These are phyloP conservation scores for Grosmannia penicillata DNA, from an alignment of 2,329 filamentous ascomycete genomes.

Conservation along the genomic window DNA sequence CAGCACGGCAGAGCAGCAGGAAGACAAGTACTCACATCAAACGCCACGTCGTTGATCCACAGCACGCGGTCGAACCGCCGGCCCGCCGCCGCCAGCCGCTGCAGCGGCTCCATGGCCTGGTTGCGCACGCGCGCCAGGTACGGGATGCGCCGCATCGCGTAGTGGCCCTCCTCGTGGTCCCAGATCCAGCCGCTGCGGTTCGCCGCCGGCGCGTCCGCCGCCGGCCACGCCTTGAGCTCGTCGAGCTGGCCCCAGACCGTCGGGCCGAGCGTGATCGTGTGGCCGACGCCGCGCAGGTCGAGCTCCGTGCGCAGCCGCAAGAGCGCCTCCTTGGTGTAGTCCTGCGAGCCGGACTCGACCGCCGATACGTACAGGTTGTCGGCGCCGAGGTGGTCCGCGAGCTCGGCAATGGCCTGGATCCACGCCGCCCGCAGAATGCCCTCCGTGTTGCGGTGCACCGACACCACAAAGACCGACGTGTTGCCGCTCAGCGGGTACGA, in stretches of 20 bases:
- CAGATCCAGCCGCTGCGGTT: slow-evolving; percentile 46
- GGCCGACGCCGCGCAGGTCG: slow-evolving; percentile 31
- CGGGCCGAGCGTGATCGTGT: slow-evolving; percentile 42
- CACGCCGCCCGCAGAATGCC: slow-evolving; percentile 42
- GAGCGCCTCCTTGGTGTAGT: slow-evolving; percentile 49
- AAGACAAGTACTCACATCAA: slow-evolving; percentile 24
- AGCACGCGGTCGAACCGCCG: slow-evolving; percentile 38
- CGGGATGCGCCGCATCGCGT: slow-evolving; percentile 49
- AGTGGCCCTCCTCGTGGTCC: slow-evolving; percentile 31
- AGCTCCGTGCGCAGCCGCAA: slow-evolving; percentile 38
- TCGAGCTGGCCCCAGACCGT: slow-evolving; percentile 38
- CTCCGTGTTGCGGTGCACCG: slow-evolving; percentile 54
- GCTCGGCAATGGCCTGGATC: slow-evolving; percentile 40
- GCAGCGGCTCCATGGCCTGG: slow-evolving; percentile 42
- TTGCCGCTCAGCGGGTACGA: slow-evolving; percentile 13
- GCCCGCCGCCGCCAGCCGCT: slow-evolving; percentile 28
- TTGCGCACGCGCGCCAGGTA: slow-evolving; percentile 53
- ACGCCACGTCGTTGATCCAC: slow-evolving; percentile 47
- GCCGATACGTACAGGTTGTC: slow-evolving; percentile 52
- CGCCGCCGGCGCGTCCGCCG: slow-evolving; percentile 13
- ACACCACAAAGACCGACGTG: slow-evolving; percentile 45
- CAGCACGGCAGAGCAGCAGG: slow-evolving; percentile 3
- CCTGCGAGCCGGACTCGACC: slow-evolving; percentile 53
- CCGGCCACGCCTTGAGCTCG: slow-evolving; percentile 28
- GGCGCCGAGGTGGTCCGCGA: slow-evolving; percentile 40